Conservation (phyloP, 2,329 filamentous ascomycete genomes). For the Fusarium incarnatum region DNA sequence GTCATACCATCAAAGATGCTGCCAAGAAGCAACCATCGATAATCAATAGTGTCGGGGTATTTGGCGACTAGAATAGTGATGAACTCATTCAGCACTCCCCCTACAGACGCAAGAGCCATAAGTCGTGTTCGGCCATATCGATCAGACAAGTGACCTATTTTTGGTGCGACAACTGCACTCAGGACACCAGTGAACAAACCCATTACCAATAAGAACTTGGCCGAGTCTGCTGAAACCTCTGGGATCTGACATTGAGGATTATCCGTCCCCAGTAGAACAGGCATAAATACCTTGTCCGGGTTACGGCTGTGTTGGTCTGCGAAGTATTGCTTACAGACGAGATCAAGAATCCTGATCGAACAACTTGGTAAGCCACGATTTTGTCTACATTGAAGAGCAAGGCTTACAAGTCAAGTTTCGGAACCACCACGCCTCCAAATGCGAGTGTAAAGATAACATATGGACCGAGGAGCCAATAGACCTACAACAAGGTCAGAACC, state of each 20-base stretch:
- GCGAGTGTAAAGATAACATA: slow-evolving; percentile 86
- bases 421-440: slow-evolving; percentile 86
- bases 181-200: slow-evolving; percentile 80
- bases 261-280: slow-evolving; percentile 73
- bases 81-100: slow-evolving; percentile 79
- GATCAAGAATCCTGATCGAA: slow-evolving; percentile 72
- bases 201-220: slow-evolving; percentile 81
- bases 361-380: slow-evolving; percentile 30
- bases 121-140: slow-evolving; percentile 82
- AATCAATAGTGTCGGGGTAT: slow-evolving; percentile 77
- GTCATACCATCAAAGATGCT: slow-evolving; percentile 83
- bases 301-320: slow-evolving; percentile 71
- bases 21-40: slow-evolving; percentile 83
- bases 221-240: slow-evolving; percentile 80
- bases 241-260: slow-evolving; percentile 85
- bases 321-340: slow-evolving; percentile 88
- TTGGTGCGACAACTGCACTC: slow-evolving; percentile 84
- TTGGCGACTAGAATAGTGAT: slow-evolving; percentile 83
- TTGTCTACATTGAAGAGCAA: neutral
- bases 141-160: slow-evolving; percentile 87
- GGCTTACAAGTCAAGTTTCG: slow-evolving; percentile 81
- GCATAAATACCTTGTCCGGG: slow-evolving; percentile 69
- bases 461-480: slow-evolving; percentile 85
- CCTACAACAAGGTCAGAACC: slow-evolving; percentile 59
- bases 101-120: slow-evolving; percentile 77